A percentile compares a stretch with the other conserved stretches of the same genome.
These are phyloP conservation scores for Aschersonia sp. DNA, from an alignment of 2,329 filamentous ascomycete species.

Conservation along the genomic window DNA sequence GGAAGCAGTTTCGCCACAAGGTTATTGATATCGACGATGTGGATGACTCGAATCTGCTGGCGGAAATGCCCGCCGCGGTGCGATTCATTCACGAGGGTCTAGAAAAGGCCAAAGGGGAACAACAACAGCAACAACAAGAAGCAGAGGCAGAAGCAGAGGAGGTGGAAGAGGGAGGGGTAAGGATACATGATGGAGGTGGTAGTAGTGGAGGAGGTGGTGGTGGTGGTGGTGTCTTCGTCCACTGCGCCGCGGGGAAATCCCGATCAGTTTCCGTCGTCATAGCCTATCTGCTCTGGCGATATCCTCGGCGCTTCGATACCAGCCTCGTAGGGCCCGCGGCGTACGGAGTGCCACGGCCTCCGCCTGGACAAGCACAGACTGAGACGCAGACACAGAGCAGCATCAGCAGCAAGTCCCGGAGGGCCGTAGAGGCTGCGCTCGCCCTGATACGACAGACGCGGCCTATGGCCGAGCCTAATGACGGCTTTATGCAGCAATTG, in stretches of 20 bases:
- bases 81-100: conserved; percentile 73
- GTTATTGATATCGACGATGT: conserved; percentile 81
- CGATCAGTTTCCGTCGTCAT: conserved; percentile 74
- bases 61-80: conserved; percentile 65
- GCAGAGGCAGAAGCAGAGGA: too few species aligned
- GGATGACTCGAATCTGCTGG: conserved; percentile 73
- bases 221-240: conserved; percentile 35
- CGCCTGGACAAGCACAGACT: neutral
- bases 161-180: conserved; percentile 5
- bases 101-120: too few species aligned
- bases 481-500: conserved; percentile 82
- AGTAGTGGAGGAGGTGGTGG: conserved; percentile 4
- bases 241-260: conserved; percentile 91
- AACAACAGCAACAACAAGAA: too few species aligned
- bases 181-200: neutral
- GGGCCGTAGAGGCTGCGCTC: conserved; percentile 48
- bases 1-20: conserved; percentile 53
- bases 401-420: conserved; percentile 2
- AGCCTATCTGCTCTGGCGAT: conserved; percentile 68
- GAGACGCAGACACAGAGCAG: conserved; percentile 9
- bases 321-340: conserved; percentile 16
- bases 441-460: conserved; percentile 54
- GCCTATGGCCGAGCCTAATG: conserved; percentile 74
- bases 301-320: conserved; percentile 36
- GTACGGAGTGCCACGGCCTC: conserved; percentile 6